Evolutionary conservation across 2,329 filamentous ascomycete species (phyloP).

Genomic region (Hypoxylon rubiginosum): DNA sequence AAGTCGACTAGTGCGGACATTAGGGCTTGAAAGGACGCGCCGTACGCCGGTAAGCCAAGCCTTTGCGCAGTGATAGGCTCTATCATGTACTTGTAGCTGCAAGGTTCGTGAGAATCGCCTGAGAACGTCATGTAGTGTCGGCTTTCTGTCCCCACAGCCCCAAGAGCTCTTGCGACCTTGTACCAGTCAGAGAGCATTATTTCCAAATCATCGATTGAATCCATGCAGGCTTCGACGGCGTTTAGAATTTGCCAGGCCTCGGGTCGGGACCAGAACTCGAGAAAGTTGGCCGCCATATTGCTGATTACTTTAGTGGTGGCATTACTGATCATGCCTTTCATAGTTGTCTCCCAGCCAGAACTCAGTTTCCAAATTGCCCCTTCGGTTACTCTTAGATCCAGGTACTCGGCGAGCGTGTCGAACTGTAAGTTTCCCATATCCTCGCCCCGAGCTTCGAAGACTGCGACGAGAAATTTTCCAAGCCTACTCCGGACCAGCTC

Average conservation of each 20-base stretch:
- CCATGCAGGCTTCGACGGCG: constrained; percentile 4
- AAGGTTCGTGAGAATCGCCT: background rate
- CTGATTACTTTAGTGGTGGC: background rate
- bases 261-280: constrained; percentile 8
- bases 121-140: background rate
- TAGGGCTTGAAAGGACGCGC: background rate
- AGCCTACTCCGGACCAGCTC: background rate
- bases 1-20: background rate
- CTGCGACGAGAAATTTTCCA: background rate
- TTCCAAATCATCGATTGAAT: constrained; percentile 1
- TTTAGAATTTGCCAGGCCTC: constrained; percentile 1
- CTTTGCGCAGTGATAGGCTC: too few species aligned
- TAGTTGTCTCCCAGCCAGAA: background rate
- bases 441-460: background rate
- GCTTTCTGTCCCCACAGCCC: background rate
- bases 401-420: too few species aligned
- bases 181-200: constrained; percentile 9
- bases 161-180: background rate
- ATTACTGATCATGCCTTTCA: too few species aligned
- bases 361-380: constrained; percentile 4
- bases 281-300: constrained; percentile 1
- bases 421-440: background rate
- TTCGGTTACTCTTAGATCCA: background rate
- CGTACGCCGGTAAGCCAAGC: too few species aligned
- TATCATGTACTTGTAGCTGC: too few species aligned